These are phyloP conservation scores for Paraleonurus japonicus DNA, from an alignment of 257 asterid genomes.

Conservation along the genomic window DNA sequence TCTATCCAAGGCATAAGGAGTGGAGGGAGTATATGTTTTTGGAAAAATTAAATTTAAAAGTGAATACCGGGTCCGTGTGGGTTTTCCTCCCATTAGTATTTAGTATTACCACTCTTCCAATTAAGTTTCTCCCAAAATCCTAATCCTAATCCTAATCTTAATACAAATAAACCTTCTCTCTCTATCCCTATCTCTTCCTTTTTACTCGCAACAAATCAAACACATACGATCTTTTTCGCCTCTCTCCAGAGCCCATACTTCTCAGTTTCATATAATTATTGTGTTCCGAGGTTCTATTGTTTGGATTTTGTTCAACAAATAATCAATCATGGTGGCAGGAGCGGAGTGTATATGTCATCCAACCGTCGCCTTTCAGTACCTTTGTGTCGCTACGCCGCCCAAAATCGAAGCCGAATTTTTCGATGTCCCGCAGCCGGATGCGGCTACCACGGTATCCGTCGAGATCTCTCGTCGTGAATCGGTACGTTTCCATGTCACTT, in stretches of 20 bases:
- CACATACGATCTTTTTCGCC: not conserved
- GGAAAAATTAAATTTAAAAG: too few relatives aligned
- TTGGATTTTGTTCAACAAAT: not conserved
- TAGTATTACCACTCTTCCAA: constrained; percentile 11
- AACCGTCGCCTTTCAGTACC: constrained; percentile 38
- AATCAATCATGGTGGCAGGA: constrained; percentile 43
- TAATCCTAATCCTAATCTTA: not conserved
- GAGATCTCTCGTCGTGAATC: constrained; percentile 49
- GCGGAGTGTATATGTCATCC: constrained; percentile 38
- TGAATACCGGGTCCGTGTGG: not conserved
- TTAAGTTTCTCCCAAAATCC: constrained; percentile 14
- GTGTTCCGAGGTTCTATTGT: not conserved
- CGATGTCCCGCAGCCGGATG: constrained; percentile 17
- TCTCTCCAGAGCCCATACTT: not conserved
- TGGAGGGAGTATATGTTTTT: too few relatives aligned
- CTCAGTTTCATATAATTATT: not conserved
- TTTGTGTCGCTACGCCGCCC: constrained; percentile 31
- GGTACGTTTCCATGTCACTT: constrained; percentile 22
- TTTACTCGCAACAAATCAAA: not conserved
- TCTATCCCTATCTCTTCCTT: not conserved
- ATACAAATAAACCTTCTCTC: not conserved
- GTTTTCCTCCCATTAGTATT: not conserved
- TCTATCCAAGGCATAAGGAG: too few relatives aligned
- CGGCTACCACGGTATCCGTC: constrained; percentile 30
- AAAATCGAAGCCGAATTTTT: constrained; percentile 26